These are phyloP conservation scores for Leishmania martiniquensis DNA, from an alignment of 208 protist genomes.

Conservation along the genomic window DNA sequence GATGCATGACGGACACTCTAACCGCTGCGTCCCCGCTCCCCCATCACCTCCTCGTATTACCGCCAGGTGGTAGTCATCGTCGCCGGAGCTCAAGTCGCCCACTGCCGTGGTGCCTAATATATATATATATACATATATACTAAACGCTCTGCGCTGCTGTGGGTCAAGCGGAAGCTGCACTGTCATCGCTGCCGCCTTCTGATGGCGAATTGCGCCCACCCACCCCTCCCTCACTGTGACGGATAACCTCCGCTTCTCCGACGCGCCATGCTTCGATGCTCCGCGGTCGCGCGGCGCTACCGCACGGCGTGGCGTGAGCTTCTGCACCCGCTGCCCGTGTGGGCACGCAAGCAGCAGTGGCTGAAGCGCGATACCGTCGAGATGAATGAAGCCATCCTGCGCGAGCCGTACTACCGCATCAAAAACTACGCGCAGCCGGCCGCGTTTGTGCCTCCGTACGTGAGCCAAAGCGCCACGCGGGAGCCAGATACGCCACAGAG, in stretches of 20 bases:
- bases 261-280: slow-evolving; percentile 43
- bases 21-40: too few species aligned
- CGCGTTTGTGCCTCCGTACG: slow-evolving; percentile 6
- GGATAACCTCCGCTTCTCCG: background rate
- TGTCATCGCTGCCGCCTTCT: too few species aligned
- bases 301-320: slow-evolving; percentile 89
- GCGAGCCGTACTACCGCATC: slow-evolving; percentile 86
- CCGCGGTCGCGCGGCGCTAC: slow-evolving; percentile 40
- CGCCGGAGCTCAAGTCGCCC: background rate
- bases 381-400: slow-evolving; percentile 77
- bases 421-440: slow-evolving; percentile 51
- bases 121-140: background rate
- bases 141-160: too few species aligned
- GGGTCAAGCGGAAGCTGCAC: too few species aligned
- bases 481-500: slow-evolving; percentile 31
- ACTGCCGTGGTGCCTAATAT: background rate
- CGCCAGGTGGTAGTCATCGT: background rate
- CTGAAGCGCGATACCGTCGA: slow-evolving; percentile 88
- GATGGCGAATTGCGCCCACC: background rate
- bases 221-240: background rate
- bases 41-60: background rate
- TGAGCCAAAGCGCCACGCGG: slow-evolving; percentile 12
- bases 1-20: too few species aligned
- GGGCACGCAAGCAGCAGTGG: slow-evolving; percentile 74
- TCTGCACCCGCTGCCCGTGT: slow-evolving; percentile 73